phyloP scores from a whole-genome alignment of 345 rosid genomes.

The Cardamine resedifolia region DNA sequence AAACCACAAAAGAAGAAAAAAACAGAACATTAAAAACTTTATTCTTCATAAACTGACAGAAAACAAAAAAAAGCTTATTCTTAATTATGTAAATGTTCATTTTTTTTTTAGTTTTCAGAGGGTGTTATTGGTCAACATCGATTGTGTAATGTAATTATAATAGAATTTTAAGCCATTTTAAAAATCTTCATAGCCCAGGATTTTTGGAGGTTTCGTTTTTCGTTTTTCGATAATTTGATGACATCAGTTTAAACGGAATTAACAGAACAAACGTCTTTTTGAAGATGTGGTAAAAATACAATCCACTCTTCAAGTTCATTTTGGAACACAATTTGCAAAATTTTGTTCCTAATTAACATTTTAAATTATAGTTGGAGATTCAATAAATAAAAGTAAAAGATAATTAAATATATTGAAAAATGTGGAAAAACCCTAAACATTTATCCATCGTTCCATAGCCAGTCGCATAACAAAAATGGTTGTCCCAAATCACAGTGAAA shows the following conservation, averaged over 20 bases:
- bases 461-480: too few relatives aligned
- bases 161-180: conserved; percentile 12
- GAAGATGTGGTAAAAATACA: too few relatives aligned
- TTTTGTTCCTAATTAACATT: background rate
- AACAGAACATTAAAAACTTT: background rate
- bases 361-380: background rate
- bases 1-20: background rate
- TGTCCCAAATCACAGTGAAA: too few relatives aligned
- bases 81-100: background rate
- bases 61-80: background rate
- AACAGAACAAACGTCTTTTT: too few relatives aligned
- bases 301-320: too few relatives aligned
- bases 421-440: background rate
- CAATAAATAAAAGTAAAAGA: background rate
- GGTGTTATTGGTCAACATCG: conserved; percentile 8
- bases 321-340: background rate
- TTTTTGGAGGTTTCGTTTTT: background rate
- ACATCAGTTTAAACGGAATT: background rate
- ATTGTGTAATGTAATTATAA: conserved; percentile 10
- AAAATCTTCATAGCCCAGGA: background rate
- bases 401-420: too few relatives aligned
- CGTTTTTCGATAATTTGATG: too few relatives aligned
- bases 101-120: background rate
- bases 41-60: background rate
- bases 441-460: too few relatives aligned